These are phyloP conservation scores for Aspergillus clavatus DNA, from an alignment of 2,329 filamentous ascomycete genomes.

Conservation along the genomic window DNA sequence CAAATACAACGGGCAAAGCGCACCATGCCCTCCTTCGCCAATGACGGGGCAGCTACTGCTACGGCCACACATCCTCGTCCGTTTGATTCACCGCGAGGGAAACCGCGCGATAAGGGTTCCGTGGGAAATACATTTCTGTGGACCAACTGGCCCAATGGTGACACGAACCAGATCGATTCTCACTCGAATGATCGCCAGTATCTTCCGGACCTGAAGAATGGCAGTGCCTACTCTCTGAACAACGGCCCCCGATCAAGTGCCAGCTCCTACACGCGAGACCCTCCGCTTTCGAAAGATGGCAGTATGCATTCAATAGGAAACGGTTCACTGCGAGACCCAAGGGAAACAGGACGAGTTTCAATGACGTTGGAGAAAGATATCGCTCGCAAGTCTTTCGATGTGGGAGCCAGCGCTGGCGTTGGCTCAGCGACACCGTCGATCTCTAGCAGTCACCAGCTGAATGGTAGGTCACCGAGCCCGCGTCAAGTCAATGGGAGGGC, in stretches of 20 bases:
- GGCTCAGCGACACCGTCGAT: slow-evolving; percentile 23
- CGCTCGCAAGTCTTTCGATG: slow-evolving; percentile 26
- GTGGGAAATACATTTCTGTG: slow-evolving; percentile 45
- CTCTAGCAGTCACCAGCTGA: slow-evolving; percentile 22
- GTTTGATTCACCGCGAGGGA: slow-evolving; percentile 39
- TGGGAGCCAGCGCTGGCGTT: slow-evolving; percentile 18
- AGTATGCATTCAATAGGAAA: slow-evolving; percentile 48
- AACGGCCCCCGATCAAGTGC: slow-evolving; percentile 52
- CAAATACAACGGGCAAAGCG: slow-evolving; percentile 7
- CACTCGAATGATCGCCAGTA: slow-evolving; percentile 37
- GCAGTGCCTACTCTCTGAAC: slow-evolving; percentile 57
- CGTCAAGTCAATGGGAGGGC: slow-evolving; percentile 26
- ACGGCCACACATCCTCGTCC: slow-evolving; percentile 34
- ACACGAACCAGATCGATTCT: slow-evolving; percentile 36
- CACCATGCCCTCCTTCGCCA: slow-evolving; percentile 39
- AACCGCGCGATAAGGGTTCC: slow-evolving; percentile 42
- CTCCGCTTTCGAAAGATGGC: slow-evolving; percentile 37
- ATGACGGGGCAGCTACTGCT: slow-evolving; percentile 29
- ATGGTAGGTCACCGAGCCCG: slow-evolving; percentile 20
- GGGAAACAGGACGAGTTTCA: slow-evolving; percentile 27
- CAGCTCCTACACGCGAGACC: slow-evolving; percentile 41
- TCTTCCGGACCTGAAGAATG: slow-evolving; percentile 40
- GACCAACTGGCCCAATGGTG: slow-evolving; percentile 43
- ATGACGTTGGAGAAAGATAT: slow-evolving; percentile 23
- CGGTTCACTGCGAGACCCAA: slow-evolving; percentile 29